phyloP scores from a whole-genome alignment of 768 basidiomycete species.

The Lactarius trivialis region DNA sequence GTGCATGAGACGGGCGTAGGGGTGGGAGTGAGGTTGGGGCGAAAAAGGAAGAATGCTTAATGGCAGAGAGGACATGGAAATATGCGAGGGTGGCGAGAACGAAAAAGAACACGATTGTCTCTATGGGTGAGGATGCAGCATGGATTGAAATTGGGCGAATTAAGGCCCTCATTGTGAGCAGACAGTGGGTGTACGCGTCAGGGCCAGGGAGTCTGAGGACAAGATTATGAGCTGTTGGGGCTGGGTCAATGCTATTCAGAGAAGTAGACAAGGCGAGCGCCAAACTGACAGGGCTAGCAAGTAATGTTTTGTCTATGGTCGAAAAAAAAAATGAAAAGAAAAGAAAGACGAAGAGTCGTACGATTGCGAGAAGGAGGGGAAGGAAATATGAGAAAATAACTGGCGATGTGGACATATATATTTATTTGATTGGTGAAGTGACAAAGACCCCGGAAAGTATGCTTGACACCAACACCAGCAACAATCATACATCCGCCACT shows the following conservation, averaged over 20 bases:
- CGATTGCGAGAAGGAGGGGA: conserved; percentile 7
- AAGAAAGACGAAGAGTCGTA: background rate
- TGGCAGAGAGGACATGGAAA: conserved; percentile 85
- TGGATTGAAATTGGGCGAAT: conserved; percentile 64
- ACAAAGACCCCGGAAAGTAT: conserved; percentile 20
- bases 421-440: conserved; percentile 15
- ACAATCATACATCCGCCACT: background rate
- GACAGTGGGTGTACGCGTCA: background rate
- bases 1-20: conserved; percentile 50
- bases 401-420: conserved; percentile 3
- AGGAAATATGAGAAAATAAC: conserved; percentile 5
- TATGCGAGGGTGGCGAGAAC: conserved; percentile 89
- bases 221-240: conserved; percentile 10
- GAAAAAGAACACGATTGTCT: conserved; percentile 86
- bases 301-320: conserved; percentile 9
- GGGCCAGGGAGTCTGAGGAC: background rate
- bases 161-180: conserved; percentile 46
- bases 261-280: background rate
- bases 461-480: background rate
- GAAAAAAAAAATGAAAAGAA: background rate
- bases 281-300: background rate
- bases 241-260: background rate
- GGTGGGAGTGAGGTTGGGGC: conserved; percentile 44
- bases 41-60: conserved; percentile 83
- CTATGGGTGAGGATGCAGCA: conserved; percentile 73